phyloP scores from a whole-genome alignment of 441 rosid genomes.

The Populus hybrid region DNA sequence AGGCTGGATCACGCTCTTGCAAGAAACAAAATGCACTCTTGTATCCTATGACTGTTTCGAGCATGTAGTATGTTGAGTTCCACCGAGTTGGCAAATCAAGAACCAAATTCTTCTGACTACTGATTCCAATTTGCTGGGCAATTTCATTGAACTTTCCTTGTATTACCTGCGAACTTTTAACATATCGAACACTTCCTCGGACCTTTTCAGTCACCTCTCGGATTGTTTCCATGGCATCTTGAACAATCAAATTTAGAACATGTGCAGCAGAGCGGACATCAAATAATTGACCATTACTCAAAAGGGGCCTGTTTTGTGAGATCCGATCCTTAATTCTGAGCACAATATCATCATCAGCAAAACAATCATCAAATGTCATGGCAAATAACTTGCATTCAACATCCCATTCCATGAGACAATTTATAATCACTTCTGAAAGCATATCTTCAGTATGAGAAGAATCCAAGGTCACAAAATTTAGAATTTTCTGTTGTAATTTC shows the following conservation, averaged over 20 bases:
- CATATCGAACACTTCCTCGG: slow-evolving; percentile 63
- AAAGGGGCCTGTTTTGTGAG: slow-evolving; percentile 51
- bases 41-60: slow-evolving; percentile 68
- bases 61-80: slow-evolving; percentile 33
- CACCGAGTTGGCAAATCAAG: slow-evolving; percentile 61
- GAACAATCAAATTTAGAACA: slow-evolving; percentile 55
- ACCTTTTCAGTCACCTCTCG: slow-evolving; percentile 64
- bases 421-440: slow-evolving; percentile 80
- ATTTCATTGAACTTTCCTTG: slow-evolving; percentile 72
- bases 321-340: slow-evolving; percentile 59
- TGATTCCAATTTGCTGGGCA: slow-evolving; percentile 64
- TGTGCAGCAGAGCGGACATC: slow-evolving; percentile 78
- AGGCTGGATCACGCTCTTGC: slow-evolving; percentile 61
- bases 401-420: slow-evolving; percentile 81
- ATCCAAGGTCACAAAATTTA: slow-evolving; percentile 78
- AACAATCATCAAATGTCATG: slow-evolving; percentile 66
- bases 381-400: slow-evolving; percentile 83
- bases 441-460: slow-evolving; percentile 74
- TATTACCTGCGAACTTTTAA: slow-evolving; percentile 68
- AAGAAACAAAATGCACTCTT: slow-evolving; percentile 56
- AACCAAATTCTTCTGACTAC: slow-evolving; percentile 48
- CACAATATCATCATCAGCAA: slow-evolving; percentile 60
- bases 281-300: slow-evolving; percentile 59
- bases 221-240: slow-evolving; percentile 64
- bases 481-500: slow-evolving; percentile 72